These are phyloP conservation scores for Chytriomyces sp. DNA, from an alignment of 192 early-diverging fungal species.

Conservation along the genomic window DNA sequence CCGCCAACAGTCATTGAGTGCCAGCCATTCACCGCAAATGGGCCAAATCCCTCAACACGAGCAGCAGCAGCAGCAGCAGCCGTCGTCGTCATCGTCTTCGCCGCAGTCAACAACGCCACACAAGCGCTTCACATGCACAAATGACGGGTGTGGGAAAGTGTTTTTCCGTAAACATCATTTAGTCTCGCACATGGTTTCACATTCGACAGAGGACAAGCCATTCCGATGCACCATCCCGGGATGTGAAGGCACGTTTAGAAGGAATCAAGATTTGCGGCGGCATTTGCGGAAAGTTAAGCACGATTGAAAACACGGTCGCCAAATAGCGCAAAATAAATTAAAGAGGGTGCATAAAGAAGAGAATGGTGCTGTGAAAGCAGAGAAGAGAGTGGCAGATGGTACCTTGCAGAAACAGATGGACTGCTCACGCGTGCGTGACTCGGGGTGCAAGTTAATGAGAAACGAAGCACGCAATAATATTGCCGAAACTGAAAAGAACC, in stretches of 20 bases:
- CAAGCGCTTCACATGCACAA: neutral
- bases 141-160: neutral
- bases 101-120: neutral
- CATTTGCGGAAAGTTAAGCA: slow-evolving; percentile 15
- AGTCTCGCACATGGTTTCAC: slow-evolving; percentile 9
- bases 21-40: neutral
- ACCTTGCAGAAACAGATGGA: neutral
- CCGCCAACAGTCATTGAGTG: neutral
- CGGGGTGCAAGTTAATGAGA: too few species aligned
- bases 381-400: neutral
- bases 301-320: neutral
- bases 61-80: neutral
- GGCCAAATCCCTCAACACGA: neutral
- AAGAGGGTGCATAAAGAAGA: neutral
- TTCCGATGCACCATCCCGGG: neutral
- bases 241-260: neutral
- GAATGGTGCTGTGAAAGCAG: neutral
- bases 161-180: slow-evolving; percentile 10
- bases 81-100: neutral
- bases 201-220: neutral
- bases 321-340: neutral
- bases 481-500: too few species aligned
- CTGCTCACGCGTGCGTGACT: too few species aligned
- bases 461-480: too few species aligned
- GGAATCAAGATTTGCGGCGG: slow-evolving; percentile 12